Base-by-base conservation (phyloP, 768 basidiomycete genomes). In the Agaricus subrufescens region DNA sequence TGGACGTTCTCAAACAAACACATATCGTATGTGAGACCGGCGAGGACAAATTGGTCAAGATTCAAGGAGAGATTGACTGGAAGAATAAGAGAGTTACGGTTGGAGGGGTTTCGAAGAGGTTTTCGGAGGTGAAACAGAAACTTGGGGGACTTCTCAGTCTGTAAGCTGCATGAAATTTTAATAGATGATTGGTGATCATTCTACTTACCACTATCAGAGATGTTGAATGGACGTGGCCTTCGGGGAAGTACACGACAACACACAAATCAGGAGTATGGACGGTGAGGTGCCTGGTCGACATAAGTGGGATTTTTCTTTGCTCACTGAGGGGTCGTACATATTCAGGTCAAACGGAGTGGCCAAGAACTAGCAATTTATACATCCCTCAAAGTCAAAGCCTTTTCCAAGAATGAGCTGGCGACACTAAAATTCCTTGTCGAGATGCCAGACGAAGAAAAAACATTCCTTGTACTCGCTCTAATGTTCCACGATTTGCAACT, bases 221-320 rank as follows among this genome's bases (percentile, higher is more conserved):
- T n/a, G 51, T 26, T 30, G 60, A 63, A 50, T 63, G 62, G 62
- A 55, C 55, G 23, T 63, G 62, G 62, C 26, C 53, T 14, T 56
- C 56, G 15, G 57, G 34, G 15, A 61, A 51, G 49, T 63, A 61
- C 23, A 40, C 49, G 27, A 53, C 44, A n/a, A 58, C 26, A 27
- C 38, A 30, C 12, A 53, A 54, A 8, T 49, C 57, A 15, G 8
- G 60, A 4, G 42, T 46, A 14, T 63, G 62, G 60, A 63, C 49
- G 56, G 60, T 63, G 30, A 59, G 58, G 9, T 14, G 6, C 26
- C 19, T 9, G 23, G 12, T 26, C 6, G 7, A 25, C 4, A 4
- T 10, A 47, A 10, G 2, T 12, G 30, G 1, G 11, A 30, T 12
- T 31, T 9, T 47, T n/a, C 45, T 23, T 11, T 10, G 6, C 40